Conservation (phyloP, 1,284 basidiomycete genomes). For the Leccinum pseudoinsigne region DNA sequence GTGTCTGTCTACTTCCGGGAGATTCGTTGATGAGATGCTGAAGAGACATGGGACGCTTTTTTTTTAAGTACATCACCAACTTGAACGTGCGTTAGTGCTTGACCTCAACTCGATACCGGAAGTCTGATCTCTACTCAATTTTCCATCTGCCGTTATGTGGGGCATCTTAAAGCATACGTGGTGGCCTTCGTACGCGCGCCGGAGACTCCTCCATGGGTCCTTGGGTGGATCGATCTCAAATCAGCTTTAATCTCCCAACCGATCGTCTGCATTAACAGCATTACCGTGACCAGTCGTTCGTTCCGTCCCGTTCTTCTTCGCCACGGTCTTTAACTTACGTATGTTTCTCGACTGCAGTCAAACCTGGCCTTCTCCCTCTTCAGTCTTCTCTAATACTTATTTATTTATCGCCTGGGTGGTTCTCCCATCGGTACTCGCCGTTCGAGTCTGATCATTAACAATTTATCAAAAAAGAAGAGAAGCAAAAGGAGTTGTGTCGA, state of each 20-base stretch:
- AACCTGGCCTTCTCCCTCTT: neutral
- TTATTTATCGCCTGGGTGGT: neutral
- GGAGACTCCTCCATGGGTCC: no score
- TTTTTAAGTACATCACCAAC: no score
- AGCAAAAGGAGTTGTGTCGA: no score
- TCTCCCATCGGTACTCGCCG: neutral
- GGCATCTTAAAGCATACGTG: neutral
- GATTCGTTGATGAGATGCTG: neutral
- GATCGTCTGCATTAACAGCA: neutral
- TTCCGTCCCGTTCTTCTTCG: neutral
- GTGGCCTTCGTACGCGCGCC: no score
- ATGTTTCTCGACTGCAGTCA: neutral
- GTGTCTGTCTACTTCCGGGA: neutral
- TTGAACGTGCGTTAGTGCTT: neutral
- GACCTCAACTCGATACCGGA: neutral
- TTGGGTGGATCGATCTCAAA: neutral
- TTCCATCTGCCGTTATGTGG: neutral
- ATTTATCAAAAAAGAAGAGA: no score
- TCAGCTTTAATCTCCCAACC: neutral
- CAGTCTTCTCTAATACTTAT: neutral
- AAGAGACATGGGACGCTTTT: neutral
- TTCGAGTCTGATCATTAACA: neutral
- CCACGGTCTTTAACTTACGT: neutral
- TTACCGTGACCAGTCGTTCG: neutral
- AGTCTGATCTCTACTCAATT: neutral